Evolutionary conservation across 2,329 filamentous ascomycete species (phyloP), one percentile per base, ranked within the genome.

Genomic region (Pseudogymnoascus sp.): DNA sequence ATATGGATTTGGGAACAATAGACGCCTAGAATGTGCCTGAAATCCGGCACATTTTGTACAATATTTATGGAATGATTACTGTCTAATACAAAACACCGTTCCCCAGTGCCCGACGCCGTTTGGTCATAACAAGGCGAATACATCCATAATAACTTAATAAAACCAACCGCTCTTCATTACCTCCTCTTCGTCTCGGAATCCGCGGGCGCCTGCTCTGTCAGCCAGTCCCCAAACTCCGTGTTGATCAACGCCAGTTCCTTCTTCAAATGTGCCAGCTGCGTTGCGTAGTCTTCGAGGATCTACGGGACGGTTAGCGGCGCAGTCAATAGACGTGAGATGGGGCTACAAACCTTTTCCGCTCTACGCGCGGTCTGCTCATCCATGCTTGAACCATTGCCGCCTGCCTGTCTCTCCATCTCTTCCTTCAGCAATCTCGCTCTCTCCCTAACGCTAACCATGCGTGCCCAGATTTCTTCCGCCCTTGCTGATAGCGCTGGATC

Each of bases 381-480:
- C 63, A 93, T 75, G 0, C 82, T 79, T 36, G 84, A 82, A 14
- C 79, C 78, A 40, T 83, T 80, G 62, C 80, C 77, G 25, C 80
- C 77, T 1, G 85, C 84, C 62, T 87, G 79, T 76, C 86, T 87
- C 72, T 88, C 89, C 64, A 91, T 81, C 77, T 95, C 90, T 69
- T 84, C 85, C 71, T 88, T 88, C 68, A 96, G 75, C 69, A 86
- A 83, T 68, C 88, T 84, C 21, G 89, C 88, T 67, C 91, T 85
- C 65, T 89, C 88, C 67, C 89, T 81, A 59, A 95, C 78, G 38
- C 88, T 84, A 59, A 92, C 88, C 77, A 95, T 84, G 53, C 90
- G 80, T 67, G 90, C 91, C 90, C 90, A 95, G 49, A 95, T 85
- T 78, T 95, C 90, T 75, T 95, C 91, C 72, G 91, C 88, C 68